Percentiles rank a stretch among this genome's conserved stretches.
These are phyloP conservation scores for Phytopythium sindhum DNA, from an alignment of 352 stramenopile species.

Conservation along the genomic window DNA sequence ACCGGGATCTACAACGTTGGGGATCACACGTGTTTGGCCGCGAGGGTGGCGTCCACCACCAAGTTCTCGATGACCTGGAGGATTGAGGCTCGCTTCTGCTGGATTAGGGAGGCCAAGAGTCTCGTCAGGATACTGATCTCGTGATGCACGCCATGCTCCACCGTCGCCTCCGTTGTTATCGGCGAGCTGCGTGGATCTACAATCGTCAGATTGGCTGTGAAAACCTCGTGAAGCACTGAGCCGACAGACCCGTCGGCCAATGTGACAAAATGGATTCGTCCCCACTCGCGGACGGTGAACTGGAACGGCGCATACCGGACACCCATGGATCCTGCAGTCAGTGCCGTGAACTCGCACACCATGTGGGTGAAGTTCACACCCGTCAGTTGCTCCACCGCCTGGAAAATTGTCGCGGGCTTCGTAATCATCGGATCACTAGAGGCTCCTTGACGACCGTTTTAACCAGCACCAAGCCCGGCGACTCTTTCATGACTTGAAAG, in stretches of 20 bases:
- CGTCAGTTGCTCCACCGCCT: not conserved
- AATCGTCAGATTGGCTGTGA: not conserved
- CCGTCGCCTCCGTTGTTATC: not conserved
- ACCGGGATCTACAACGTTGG: not conserved
- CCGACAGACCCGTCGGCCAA: not conserved
- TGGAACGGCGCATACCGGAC: not conserved
- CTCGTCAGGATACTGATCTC: conserved; percentile 5
- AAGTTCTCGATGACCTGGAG: conserved; percentile 4
- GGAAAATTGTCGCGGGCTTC: not conserved
- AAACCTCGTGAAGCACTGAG: not conserved
- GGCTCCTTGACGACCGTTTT: not conserved
- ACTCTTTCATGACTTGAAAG: not conserved
- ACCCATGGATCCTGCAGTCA: not conserved
- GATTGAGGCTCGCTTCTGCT: conserved; percentile 3
- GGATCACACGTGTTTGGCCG: not conserved
- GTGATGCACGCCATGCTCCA: not conserved
- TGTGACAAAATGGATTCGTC: not conserved
- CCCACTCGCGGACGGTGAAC: not conserved
- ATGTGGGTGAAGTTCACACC: not conserved
- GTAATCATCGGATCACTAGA: not conserved
- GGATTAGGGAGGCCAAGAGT: not conserved
- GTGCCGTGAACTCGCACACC: not conserved
- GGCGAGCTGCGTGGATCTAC: not conserved
- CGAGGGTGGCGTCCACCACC: not conserved
- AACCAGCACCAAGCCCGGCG: not conserved